Conservation (phyloP, 257 asterid genomes). For the Rehmannia glutinosa region DNA sequence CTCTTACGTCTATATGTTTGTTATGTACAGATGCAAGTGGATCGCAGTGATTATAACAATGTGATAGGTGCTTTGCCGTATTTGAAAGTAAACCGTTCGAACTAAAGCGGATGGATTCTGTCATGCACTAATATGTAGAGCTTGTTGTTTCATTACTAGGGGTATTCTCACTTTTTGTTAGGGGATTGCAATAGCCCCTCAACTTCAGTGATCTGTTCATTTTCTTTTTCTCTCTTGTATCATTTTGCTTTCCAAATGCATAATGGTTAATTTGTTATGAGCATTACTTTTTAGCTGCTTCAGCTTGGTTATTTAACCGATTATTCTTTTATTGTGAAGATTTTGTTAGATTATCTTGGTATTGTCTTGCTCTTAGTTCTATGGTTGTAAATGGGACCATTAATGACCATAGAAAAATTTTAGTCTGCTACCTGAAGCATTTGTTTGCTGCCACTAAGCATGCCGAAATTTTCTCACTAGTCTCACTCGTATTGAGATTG, state of each 20-base stretch:
- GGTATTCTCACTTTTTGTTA: conserved; percentile 1
- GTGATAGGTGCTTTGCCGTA: conserved; percentile 95
- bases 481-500: no score
- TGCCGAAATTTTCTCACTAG: no score
- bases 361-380: background rate
- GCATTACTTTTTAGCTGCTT: background rate
- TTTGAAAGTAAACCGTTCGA: conserved; percentile 77
- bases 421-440: no score
- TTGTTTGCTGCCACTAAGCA: no score
- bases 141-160: conserved; percentile 11
- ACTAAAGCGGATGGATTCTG: conserved; percentile 31
- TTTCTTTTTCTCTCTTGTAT: background rate
- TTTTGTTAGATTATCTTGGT: background rate
- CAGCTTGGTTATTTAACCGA: background rate
- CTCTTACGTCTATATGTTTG: no score
- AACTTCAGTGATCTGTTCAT: background rate
- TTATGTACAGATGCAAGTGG: conserved; percentile 70
- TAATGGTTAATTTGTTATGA: background rate
- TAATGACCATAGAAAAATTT: no score
- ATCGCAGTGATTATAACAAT: conserved; percentile 86
- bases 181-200: conserved; percentile 10
- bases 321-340: background rate
- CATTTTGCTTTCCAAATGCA: conserved; percentile 2
- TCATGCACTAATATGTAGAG: conserved; percentile 15
- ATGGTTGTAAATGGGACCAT: no score